Base-by-base conservation (phyloP, 140 eudicot genomes). In the Oenanthe javanica region DNA sequence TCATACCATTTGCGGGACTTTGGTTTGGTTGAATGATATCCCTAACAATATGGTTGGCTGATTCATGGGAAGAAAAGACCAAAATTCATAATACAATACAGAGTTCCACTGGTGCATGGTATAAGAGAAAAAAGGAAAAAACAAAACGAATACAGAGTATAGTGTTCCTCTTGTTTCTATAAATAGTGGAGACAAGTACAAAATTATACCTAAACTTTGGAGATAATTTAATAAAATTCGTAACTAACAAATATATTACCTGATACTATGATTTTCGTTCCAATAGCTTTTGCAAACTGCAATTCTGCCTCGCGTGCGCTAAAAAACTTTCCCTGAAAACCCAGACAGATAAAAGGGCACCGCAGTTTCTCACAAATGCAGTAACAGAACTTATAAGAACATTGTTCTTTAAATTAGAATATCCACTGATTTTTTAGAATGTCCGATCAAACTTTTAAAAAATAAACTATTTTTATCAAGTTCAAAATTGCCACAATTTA, bases 281-380 rank as follows among this genome's bases (percentile, higher is more conserved):
- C 83, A 51, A 92, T 48, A 76, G 90, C 84, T 88, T 87, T 90
- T 8, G 83, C 85, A 74, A 93, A 85, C 79, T 50, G 83, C 77
- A 93, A 74, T 70, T 93, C 99, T 74, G 89, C 86, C 82, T 93
- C 85, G 84, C 90, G 93, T 64, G 91, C 79, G 57, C 89, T 86
- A 81, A 83, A 76, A 70, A 96, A 91, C 81, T 87, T 96, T n/a
- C 87, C 92, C 99, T 96, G 89, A 78, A 54, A 77, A 45, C 83
- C 61, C 76, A 86, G 51, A 27, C 45, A 45, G 31, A 66, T 14
- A 64, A 23, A 18, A 49, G 14, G 76, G 12, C 63, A 79, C 54
- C n/a, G 7, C 25, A 25, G 27, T 16, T 36, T 74, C 18, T 13
- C 9, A 43, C 23, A 46, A 2, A 38, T 46, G 14, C 57, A 81